Evolutionary conservation across 371 early-diverging fungal genomes (phyloP), one percentile per base, ranked within the genome.

Genomic region (Mortierella sp.): DNA sequence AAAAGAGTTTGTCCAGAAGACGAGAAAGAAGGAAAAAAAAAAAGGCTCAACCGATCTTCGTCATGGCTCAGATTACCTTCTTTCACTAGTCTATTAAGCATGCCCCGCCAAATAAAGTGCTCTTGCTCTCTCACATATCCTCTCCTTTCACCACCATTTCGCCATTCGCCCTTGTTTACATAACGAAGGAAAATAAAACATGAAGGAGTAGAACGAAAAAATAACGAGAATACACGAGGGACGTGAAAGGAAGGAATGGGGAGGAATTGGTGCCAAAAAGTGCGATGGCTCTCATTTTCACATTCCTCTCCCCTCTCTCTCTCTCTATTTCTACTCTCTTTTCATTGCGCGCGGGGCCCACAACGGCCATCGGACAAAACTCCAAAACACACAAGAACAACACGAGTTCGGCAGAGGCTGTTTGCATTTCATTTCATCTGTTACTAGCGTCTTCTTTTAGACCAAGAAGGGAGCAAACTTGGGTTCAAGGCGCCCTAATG

Each of bases 1-100:
- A 63, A 71, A 71, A 48, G 44, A 68, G 68, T 73, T 31, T 47
- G 26, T 19, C 72, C 2, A 71, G 48, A 71, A 47, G 45, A 38
- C 42, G 42, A 24, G 42, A 68, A 42, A 38, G 14, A 6, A 65
- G 28, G 34, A 9, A 68, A 13, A 44, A 21, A 70, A 70, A 44
- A 44, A 68, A 11, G 21, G 48, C 72, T 48, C 72, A 71, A 47
- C 31, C 34, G 68, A 68, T 68, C 68, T 38, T 68, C 68, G 68
- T 68, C 68, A 24, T 68, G 55, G 68, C 68, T 68, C 68, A 68
- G 24, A 68, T 44, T 45, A 26, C 70, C 70, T 45, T 70, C 16
- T 70, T 44, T 13, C 70, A 44, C 48, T 48, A 48, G 73, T 73
- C 73, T 47, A 73, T 73, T 52, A 47, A 3, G 26, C 72, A 16